Evolutionary conservation across 1,284 basidiomycete genomes (phyloP), one percentile per base, ranked within the genome.

Genomic region (Lentinula novae-zelandiae): DNA sequence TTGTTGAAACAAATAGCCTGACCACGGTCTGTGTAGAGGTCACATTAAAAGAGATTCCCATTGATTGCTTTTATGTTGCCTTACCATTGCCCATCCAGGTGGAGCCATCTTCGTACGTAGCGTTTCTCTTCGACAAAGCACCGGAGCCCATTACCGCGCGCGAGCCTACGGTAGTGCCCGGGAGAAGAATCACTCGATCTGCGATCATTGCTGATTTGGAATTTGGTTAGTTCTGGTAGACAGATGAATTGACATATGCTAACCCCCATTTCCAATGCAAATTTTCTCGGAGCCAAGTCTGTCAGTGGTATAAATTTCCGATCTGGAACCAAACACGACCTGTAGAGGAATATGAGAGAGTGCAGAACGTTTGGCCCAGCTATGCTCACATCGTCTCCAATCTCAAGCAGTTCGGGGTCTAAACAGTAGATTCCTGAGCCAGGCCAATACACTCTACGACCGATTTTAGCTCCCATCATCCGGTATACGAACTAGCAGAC

Each of bases 371-470:
- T 2, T 15, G 0, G 48, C 7, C 39, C 33, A 34, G 6, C 20
- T 46, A 27, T 39, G 39, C 59, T 54, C 46, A 64, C 78, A 61
- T 79, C 76, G 66, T 80, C 73, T 31, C 78, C 78, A 44, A 80
- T 75, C 54, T 79, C 77, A 57, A 81, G 67, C 31, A 81, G 68
- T 67, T 80, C 78, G 1, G 78, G 78, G 60, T 81, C 79, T 9
- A 70, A 71, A 58, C 79, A 80, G 65, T 75, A 73, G 40, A 81
- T 69, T 12, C 78, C 76, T 15, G 76, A 77, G 9, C 75, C 76
- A 12, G 78, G 78, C 79, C 79, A 80, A 66, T 80, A 81, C n/a
- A 81, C 73, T 5, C 76, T 73, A 62, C 73, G 70, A 17, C 78
- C 79, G 22, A 80, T 69, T 67, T 78, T 79, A 27, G 78, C 78